Base-by-base conservation (phyloP, 208 protist genomes). In the Porcisia hertigi region DNA sequence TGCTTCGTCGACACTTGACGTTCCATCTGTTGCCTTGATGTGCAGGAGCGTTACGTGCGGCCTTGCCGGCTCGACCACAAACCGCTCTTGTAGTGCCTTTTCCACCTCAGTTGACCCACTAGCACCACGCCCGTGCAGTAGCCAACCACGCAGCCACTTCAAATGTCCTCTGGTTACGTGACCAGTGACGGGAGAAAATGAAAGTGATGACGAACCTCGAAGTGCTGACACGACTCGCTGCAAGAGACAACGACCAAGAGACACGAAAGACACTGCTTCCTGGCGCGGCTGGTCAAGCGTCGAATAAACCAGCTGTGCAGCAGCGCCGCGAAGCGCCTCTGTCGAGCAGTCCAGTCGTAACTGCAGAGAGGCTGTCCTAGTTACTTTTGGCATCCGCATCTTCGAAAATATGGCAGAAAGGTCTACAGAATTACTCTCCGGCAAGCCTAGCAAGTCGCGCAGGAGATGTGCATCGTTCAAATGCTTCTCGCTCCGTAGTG, bases 91-190 rank as follows among this genome's bases (percentile, higher is more conserved):
- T 69, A 97, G 66, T 18, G 89, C 86, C 16, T 20, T 58, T 1
- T 62, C 53, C 53, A 72, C 34, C 9, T 12, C 53, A 12, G 39
- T 39, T 54, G 88, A n/a, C 30, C 73, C 62, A 67, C 25, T n/a
- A 43, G 16, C 0, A 45, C 45, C 23, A n/a, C 71, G 4, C 0
- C 86, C 82, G 59, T 82, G 79, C 62, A 94, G 73, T 0, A 95
- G 81, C 91, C 91, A 97, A 6, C 92, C 92, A 11, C 67, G 79
- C 63, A 97, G 73, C 93, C 93, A 97, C 65, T 79, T 82, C 53
- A 75, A 59, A 73, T 97, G 93, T 0, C 93, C 93, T 16, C 78
- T 73, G 4, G 82, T 74, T 7, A 92, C 69, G 23, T 34, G 66
- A 14, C 69, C 75, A 55, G 74, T 39, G 12, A 55, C 54, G 41